Percentiles rank a stretch among this genome's conserved stretches.
Conservation (phyloP, 2,329 filamentous ascomycete genomes). For the Alternaria ventricosa region DNA sequence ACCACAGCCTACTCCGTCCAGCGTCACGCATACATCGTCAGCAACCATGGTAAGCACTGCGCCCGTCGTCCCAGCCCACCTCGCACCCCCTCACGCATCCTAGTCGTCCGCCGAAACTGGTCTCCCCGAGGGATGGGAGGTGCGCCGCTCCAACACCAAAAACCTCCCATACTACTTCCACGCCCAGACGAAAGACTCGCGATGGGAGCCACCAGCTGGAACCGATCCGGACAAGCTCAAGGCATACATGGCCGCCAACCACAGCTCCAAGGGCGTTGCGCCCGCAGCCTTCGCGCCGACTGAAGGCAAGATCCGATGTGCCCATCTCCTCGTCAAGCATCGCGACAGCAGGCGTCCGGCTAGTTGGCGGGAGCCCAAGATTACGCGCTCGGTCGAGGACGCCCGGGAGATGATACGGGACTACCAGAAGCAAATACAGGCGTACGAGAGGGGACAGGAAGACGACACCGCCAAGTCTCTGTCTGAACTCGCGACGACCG, state of each 20-base stretch:
- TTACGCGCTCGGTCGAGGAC: slow-evolving; percentile 87
- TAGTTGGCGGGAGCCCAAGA: slow-evolving; percentile 90
- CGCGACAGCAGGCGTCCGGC: slow-evolving; percentile 83
- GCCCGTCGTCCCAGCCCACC: neutral
- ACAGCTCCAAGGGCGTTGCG: slow-evolving; percentile 65
- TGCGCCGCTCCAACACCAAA: slow-evolving; percentile 97
- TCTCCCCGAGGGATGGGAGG: slow-evolving; percentile 88
- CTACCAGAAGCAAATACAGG: slow-evolving; percentile 77
- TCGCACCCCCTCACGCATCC: slow-evolving; percentile 27
- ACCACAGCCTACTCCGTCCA: neutral
- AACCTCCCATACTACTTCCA: slow-evolving; percentile 99
- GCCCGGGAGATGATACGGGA: slow-evolving; percentile 77
- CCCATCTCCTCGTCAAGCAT: slow-evolving; percentile 94
- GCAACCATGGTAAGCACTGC: slow-evolving; percentile 38
- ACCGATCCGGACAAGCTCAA: slow-evolving; percentile 94
- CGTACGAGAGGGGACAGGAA: slow-evolving; percentile 60
- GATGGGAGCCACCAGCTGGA: slow-evolving; percentile 90
- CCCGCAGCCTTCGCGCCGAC: slow-evolving; percentile 45
- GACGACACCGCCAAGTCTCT: slow-evolving; percentile 53
- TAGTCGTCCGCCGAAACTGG: slow-evolving; percentile 57
- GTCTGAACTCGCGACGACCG: slow-evolving; percentile 82
- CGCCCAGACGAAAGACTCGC: slow-evolving; percentile 79
- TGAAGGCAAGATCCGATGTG: slow-evolving; percentile 86
- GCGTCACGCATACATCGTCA: neutral
- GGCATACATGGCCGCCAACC: slow-evolving; percentile 88